Base-by-base conservation (phyloP, 306 rosid genomes). In the Prosopis cineraria region DNA sequence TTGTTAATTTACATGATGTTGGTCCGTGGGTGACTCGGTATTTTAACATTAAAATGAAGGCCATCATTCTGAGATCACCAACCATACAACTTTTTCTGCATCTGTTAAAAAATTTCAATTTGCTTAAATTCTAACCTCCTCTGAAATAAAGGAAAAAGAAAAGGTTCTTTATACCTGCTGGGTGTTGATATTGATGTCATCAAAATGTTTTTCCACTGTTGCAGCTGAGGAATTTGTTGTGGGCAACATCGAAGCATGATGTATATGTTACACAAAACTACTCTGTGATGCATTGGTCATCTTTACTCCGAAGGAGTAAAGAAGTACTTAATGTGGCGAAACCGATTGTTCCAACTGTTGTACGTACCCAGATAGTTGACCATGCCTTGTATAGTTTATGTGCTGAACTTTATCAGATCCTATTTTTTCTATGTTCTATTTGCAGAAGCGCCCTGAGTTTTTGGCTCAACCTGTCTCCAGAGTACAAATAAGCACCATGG, bases 221-320 rank as follows among this genome's bases (percentile, higher is more conserved):
- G 92, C 84, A 95, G 99, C 91, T 95, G 72, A 85, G 98, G 73
- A 93, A 91, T 85, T 85, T 95, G 84, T 72, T 93, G 85, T 91
- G 98, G 93, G 91, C 99, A 52, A 95, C 99, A 56, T 91, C 98
- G 65, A 95, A 95, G 91, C 97, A 95, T 67, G 99, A 95, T 83
- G 94, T 90, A 30, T 95, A 93, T 87, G 91, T 95, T 43, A 86
- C 90, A 96, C 99, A 95, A 87, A 93, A 90, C 88, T 93, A 87
- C 77, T 91, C 99, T 22, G 89, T 93, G 74, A 88, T 93, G 93
- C 98, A 95, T 82, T 95, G 98, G 98, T 89, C 91, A 58, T 77
- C 99, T 3, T 47, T 93, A 73, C 91, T 82, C 37, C 84, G 70
- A 73, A 87, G 89, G 88, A 88, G 90, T 67, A 89, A 88, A 74